These are phyloP conservation scores for Ilyonectria sp. DNA, from an alignment of 2,329 filamentous ascomycete genomes.

Conservation along the genomic window DNA sequence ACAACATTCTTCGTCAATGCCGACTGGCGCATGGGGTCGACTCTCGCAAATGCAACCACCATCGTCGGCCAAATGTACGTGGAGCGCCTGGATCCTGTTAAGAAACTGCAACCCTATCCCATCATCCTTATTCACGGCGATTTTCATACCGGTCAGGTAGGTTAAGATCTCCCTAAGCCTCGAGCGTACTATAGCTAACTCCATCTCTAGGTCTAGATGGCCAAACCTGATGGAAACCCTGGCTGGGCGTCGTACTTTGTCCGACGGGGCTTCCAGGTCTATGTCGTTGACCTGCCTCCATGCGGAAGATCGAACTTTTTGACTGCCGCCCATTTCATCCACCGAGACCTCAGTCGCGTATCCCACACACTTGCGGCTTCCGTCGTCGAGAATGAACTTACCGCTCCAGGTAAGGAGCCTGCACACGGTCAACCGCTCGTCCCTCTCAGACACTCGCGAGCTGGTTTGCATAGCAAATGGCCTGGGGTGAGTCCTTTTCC, in stretches of 20 bases:
- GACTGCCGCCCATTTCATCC: slow-evolving; percentile 37
- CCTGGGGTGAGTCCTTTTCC: slow-evolving; percentile 50
- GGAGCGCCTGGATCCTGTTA: slow-evolving; percentile 47
- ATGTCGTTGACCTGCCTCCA: slow-evolving; percentile 59
- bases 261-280: slow-evolving; percentile 58
- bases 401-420: slow-evolving; percentile 45
- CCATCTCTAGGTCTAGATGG: slow-evolving; percentile 55
- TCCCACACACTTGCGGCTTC: slow-evolving; percentile 38
- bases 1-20: slow-evolving; percentile 48
- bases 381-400: slow-evolving; percentile 51
- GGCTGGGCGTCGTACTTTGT: slow-evolving; percentile 65
- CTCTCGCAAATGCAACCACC: slow-evolving; percentile 28
- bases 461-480: slow-evolving; percentile 55
- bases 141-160: slow-evolving; percentile 53
- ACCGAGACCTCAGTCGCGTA: slow-evolving; percentile 37
- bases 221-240: slow-evolving; percentile 62
- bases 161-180: background rate
- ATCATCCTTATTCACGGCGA: slow-evolving; percentile 56
- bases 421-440: slow-evolving; percentile 1
- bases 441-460: slow-evolving; percentile 42
- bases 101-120: slow-evolving; percentile 38
- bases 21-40: slow-evolving; percentile 39
- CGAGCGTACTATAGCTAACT: background rate
- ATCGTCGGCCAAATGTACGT: slow-evolving; percentile 55
- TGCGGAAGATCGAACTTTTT: slow-evolving; percentile 55